Evolutionary conservation across 345 rosid genomes (phyloP).

Genomic region (Ceriops zippeliana): DNA sequence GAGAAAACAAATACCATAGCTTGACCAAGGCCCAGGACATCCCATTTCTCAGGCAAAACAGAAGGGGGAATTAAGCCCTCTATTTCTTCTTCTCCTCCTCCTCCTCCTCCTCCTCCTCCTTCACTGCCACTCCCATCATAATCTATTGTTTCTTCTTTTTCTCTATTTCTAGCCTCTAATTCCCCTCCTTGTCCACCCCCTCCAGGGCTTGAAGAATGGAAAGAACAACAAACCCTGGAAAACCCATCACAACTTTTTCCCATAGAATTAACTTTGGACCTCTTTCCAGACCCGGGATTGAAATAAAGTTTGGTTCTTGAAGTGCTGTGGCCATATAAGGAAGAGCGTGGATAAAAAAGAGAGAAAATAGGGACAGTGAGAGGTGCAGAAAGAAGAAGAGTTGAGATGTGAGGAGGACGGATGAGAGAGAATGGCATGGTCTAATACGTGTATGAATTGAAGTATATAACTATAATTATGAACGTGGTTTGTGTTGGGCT

Average conservation of each 20-base stretch:
- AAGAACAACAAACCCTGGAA: constrained; percentile 28
- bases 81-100: constrained; percentile 24
- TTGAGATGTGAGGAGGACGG: constrained; percentile 22
- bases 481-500: neutral
- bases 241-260: constrained; percentile 27
- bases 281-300: constrained; percentile 15
- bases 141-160: constrained; percentile 32
- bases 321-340: constrained; percentile 19
- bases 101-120: constrained; percentile 18
- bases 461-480: neutral
- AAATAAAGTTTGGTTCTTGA: constrained; percentile 18
- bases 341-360: constrained; percentile 32
- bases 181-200: constrained; percentile 28
- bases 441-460: neutral
- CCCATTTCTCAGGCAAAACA: constrained; percentile 73
- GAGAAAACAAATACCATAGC: constrained; percentile 62
- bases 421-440: constrained; percentile 20
- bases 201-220: constrained; percentile 14
- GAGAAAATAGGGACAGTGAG: constrained; percentile 40
- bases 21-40: constrained; percentile 94
- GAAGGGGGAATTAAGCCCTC: constrained; percentile 24
- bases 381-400: constrained; percentile 5
- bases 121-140: constrained; percentile 25
- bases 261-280: constrained; percentile 29
- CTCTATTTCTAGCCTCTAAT: constrained; percentile 29